Evolutionary conservation across 2,329 filamentous ascomycete genomes (phyloP).

Genomic region (Juglanconis oblonga): DNA sequence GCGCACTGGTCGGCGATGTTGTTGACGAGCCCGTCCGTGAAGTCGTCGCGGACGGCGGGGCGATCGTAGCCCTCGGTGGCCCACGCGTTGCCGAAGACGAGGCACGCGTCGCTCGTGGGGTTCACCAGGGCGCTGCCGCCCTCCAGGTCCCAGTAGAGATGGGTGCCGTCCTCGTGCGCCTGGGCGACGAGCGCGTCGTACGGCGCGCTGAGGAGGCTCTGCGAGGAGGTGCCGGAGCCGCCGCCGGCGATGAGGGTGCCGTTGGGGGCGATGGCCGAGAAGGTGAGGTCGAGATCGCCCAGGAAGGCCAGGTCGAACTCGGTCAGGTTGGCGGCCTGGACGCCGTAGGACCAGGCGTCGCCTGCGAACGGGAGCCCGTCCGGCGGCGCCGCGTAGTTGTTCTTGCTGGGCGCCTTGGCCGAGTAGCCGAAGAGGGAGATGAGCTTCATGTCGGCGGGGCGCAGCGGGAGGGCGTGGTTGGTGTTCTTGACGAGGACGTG

Average conservation of each 20-base stretch:
- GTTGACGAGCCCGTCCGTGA: slow-evolving; percentile 80
- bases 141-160: slow-evolving; percentile 65
- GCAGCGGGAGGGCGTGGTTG: slow-evolving; percentile 52
- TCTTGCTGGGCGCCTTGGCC: slow-evolving; percentile 42
- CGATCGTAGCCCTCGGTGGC: slow-evolving; percentile 85
- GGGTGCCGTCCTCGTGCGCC: slow-evolving; percentile 56
- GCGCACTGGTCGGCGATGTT: slow-evolving; percentile 74
- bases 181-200: slow-evolving; percentile 65
- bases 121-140: slow-evolving; percentile 60
- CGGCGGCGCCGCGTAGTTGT: slow-evolving; percentile 29
- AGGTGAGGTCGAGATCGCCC: slow-evolving; percentile 14
- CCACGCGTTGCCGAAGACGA: slow-evolving; percentile 89
- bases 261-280: slow-evolving; percentile 29
- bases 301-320: slow-evolving; percentile 27
- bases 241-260: slow-evolving; percentile 73
- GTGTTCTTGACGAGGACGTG: slow-evolving; percentile 64
- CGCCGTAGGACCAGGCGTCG: slow-evolving; percentile 36
- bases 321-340: slow-evolving; percentile 33
- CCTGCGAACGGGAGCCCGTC: slow-evolving; percentile 22
- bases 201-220: slow-evolving; percentile 74
- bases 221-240: slow-evolving; percentile 72
- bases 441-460: slow-evolving; percentile 47
- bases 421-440: slow-evolving; percentile 62
- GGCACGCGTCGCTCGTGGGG: slow-evolving; percentile 63
- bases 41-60: slow-evolving; percentile 85